Conservation (phyloP, 1,284 basidiomycete genomes). For the Ganoderma lucidum region DNA sequence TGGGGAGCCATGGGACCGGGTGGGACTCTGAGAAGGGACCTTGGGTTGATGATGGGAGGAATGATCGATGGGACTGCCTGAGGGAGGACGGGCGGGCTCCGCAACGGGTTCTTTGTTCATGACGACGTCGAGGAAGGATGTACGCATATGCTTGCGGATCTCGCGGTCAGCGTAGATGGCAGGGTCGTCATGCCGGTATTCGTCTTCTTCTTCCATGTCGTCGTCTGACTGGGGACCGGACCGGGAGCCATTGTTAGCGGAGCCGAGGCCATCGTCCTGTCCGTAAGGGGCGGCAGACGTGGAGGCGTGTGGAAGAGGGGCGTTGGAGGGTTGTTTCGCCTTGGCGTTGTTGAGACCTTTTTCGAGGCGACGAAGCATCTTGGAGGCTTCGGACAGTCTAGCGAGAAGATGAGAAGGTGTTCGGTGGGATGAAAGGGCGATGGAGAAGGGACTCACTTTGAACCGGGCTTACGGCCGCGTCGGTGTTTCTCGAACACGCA, state of each 20-base stretch:
- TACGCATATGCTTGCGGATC: slow-evolving; percentile 70
- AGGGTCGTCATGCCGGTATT: slow-evolving; percentile 62
- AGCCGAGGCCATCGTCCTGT: slow-evolving; percentile 38
- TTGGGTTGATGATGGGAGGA: slow-evolving; percentile 30
- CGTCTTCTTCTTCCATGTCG: slow-evolving; percentile 65
- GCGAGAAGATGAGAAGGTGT: slow-evolving; percentile 20
- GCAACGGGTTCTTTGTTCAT: slow-evolving; percentile 63
- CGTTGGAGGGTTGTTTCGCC: slow-evolving; percentile 61
- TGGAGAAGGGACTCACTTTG: slow-evolving; percentile 63
- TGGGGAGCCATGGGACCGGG: slow-evolving; percentile 31
- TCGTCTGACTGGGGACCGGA: slow-evolving; percentile 31
- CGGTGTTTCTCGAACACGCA: slow-evolving; percentile 88
- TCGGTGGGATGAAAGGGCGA: slow-evolving; percentile 14
- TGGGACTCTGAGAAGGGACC: slow-evolving; percentile 36
- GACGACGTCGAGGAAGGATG: slow-evolving; percentile 81
- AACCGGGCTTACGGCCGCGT: slow-evolving; percentile 86
- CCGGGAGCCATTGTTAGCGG: slow-evolving; percentile 46
- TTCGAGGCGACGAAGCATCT: slow-evolving; percentile 85
- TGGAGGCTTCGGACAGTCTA: slow-evolving; percentile 85
- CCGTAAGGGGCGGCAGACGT: slow-evolving; percentile 45
- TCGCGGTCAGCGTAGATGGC: slow-evolving; percentile 75
- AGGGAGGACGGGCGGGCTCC: slow-evolving; percentile 28
- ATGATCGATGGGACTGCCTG: slow-evolving; percentile 28
- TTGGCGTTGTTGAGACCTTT: slow-evolving; percentile 82
- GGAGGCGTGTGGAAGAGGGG: slow-evolving; percentile 42